These are phyloP conservation scores for Kwoniella heveanensis DNA, from an alignment of 768 basidiomycete species.

Conservation along the genomic window DNA sequence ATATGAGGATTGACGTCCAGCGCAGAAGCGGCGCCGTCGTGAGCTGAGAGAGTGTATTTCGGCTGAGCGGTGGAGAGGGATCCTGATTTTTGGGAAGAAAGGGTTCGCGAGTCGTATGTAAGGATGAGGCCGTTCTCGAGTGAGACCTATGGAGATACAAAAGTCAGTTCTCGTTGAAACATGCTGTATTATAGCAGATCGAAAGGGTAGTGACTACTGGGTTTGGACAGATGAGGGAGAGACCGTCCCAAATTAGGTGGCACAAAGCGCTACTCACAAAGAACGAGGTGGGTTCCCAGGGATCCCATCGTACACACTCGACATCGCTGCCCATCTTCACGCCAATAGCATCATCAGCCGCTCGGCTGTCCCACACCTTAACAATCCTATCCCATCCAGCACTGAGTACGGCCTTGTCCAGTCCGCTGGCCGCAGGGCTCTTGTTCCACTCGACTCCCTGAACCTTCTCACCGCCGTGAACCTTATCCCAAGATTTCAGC, in stretches of 20 bases:
- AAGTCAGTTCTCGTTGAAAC: neutral
- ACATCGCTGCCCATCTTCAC: slow-evolving; percentile 86
- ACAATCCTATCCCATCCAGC: slow-evolving; percentile 95
- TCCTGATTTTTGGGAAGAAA: slow-evolving; percentile 59
- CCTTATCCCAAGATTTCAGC: slow-evolving; percentile 72
- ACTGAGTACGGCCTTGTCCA: slow-evolving; percentile 85
- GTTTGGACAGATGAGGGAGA: too few species aligned
- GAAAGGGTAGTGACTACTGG: too few species aligned
- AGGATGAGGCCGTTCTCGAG: slow-evolving; percentile 92
- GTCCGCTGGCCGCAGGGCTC: slow-evolving; percentile 56
- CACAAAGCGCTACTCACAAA: slow-evolving; percentile 64
- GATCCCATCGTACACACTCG: slow-evolving; percentile 93
- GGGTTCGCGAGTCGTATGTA: slow-evolving; percentile 83
- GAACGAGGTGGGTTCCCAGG: slow-evolving; percentile 83
- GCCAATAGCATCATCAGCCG: slow-evolving; percentile 79
- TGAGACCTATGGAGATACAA: slow-evolving; percentile 67
- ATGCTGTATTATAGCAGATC: too few species aligned
- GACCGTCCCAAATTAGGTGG: neutral
- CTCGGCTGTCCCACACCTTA: slow-evolving; percentile 87
- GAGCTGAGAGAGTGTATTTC: slow-evolving; percentile 83
- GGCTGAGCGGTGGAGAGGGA: slow-evolving; percentile 66
- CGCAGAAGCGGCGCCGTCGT: slow-evolving; percentile 84
- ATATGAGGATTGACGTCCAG: slow-evolving; percentile 89
- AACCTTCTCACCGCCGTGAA: slow-evolving; percentile 81
- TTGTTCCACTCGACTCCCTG: slow-evolving; percentile 96